Conservation (phyloP, 192 early-diverging fungal genomes). For the Coemansia sp. region DNA sequence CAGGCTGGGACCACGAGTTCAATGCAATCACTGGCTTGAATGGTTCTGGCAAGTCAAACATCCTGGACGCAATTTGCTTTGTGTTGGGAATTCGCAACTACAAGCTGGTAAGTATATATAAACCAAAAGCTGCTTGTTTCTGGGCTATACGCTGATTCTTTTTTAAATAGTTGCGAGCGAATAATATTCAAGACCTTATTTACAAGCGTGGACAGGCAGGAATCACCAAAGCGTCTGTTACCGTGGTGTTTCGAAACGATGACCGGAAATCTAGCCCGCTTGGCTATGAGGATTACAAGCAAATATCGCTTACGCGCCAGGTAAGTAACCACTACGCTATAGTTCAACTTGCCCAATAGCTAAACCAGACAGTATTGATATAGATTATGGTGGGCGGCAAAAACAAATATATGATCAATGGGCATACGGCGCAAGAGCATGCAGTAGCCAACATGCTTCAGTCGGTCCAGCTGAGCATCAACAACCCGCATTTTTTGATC, state of each 20-base stretch:
- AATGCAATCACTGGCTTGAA: constrained; percentile 99
- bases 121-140: too few relatives aligned
- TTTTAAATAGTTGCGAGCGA: constrained; percentile 65
- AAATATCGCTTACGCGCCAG: constrained; percentile 94
- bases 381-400: constrained; percentile 77
- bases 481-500: constrained; percentile 99
- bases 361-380: background rate
- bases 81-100: constrained; percentile 94
- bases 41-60: constrained; percentile 97
- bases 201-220: constrained; percentile 99
- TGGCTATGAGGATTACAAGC: constrained; percentile 79
- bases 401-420: constrained; percentile 98
- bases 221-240: constrained; percentile 95
- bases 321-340: constrained; percentile 44
- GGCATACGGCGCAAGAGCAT: constrained; percentile 83
- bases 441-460: constrained; percentile 91
- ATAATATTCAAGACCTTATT: constrained; percentile 90
- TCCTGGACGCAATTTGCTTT: constrained; percentile 98
- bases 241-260: constrained; percentile 93
- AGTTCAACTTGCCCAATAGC: too few relatives aligned
- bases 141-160: too few relatives aligned
- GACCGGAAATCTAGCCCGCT: constrained; percentile 81
- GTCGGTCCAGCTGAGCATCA: constrained; percentile 97
- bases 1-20: constrained; percentile 97
- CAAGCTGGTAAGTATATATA: constrained; percentile 64